Evolutionary conservation across 2,329 filamentous ascomycete species (phyloP), one percentile per base, ranked within the genome.

Genomic region (Xylaria sp.): DNA sequence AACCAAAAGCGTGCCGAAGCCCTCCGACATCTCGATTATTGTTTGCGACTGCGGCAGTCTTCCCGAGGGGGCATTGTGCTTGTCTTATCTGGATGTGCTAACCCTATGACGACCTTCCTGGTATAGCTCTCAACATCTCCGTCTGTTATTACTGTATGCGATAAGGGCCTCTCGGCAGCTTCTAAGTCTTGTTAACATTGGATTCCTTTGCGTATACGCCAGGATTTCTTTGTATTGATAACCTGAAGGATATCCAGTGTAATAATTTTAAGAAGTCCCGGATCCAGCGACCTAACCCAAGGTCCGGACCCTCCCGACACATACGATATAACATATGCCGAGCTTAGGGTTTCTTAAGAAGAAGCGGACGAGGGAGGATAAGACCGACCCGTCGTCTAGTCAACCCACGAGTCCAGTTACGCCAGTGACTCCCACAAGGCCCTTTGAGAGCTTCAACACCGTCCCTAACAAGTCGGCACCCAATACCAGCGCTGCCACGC

Each of bases 311-410:
- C 67, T 68, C 69, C 67, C 69, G 60, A 67, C 72, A 66, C 72
- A 71, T 70, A 70, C 63, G 67, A 68, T 71, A 70, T 72, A 71
- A 72, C 77, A 74, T 75, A 98, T 99, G 95, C 95, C 94, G 89
- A 92, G 87, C 79, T 87, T 97, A 84, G 92, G 92, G 79, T 93
- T 97, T 77, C 88, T 98, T 77, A 97, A 97, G 87, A 98, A 97
- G 87, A 97, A 96, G 87, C 90, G 93, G 87, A 96, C 93, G 82
- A 96, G 93, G 87, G 93, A 97, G 83, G 91, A 88, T 76, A 87
- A 89, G 76, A 84, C 87, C 76, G 88, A 92, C 77, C 85, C 88
- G 74, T 83, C 88, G 73, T 83, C 84, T 69, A 90, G 85, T 75
- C 85, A 90, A 76, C 84, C 87, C 70, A 84, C 83, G 69, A 89